Evolutionary conservation across 768 basidiomycete genomes (phyloP).

Genomic region (Ramaria rubella): DNA sequence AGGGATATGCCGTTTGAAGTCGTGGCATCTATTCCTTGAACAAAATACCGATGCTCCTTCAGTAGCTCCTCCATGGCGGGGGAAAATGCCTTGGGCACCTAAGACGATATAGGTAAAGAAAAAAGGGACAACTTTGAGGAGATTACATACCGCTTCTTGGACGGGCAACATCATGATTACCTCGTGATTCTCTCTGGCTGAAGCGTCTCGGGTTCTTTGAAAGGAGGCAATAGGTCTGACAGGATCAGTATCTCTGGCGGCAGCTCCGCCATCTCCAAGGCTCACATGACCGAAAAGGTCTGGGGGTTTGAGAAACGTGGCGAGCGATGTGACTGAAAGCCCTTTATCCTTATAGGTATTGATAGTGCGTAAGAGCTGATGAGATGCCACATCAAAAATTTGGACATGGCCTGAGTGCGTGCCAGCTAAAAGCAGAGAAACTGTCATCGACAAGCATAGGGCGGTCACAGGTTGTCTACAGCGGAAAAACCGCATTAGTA

Average conservation of each 20-base stretch:
- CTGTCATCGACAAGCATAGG: slow-evolving; percentile 70
- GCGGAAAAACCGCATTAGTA: too few species aligned
- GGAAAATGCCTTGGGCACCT: slow-evolving; percentile 30
- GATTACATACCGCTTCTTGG: slow-evolving; percentile 37
- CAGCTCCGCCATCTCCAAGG: slow-evolving; percentile 35
- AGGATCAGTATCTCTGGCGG: slow-evolving; percentile 51
- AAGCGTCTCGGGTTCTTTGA: slow-evolving; percentile 64
- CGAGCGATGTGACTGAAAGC: slow-evolving; percentile 61
- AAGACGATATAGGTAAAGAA: not conserved
- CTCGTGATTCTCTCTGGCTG: slow-evolving; percentile 63
- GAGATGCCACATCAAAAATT: slow-evolving; percentile 83
- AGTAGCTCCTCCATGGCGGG: slow-evolving; percentile 44
- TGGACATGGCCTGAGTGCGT: slow-evolving; percentile 68
- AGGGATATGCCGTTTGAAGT: slow-evolving; percentile 26
- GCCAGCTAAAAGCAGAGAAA: slow-evolving; percentile 75
- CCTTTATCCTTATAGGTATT: slow-evolving; percentile 52
- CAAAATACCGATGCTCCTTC: slow-evolving; percentile 61
- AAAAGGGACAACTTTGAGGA: not conserved
- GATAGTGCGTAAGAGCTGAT: slow-evolving; percentile 82
- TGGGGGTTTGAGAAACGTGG: slow-evolving; percentile 76
- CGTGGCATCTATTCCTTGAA: slow-evolving; percentile 32
- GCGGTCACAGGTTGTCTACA: slow-evolving; percentile 65
- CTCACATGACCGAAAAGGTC: slow-evolving; percentile 81
- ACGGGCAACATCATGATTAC: slow-evolving; percentile 54
- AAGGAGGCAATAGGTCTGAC: slow-evolving; percentile 62